phyloP scores from a whole-genome alignment of 169 alveolate species.

The Theileria annulata region DNA sequence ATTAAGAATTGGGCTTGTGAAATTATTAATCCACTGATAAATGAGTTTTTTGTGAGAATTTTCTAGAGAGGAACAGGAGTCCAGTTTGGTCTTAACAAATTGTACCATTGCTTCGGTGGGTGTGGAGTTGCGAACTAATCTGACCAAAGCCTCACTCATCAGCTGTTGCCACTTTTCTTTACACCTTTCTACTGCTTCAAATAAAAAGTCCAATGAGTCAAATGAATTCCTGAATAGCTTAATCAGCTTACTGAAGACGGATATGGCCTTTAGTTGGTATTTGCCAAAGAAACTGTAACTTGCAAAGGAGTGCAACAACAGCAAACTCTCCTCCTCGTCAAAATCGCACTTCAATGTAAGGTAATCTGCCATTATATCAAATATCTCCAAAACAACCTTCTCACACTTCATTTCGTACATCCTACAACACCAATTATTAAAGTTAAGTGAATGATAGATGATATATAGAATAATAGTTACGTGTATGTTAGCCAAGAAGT shows the following conservation, averaged over 20 bases:
- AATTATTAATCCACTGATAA: neutral
- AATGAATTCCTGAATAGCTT: neutral
- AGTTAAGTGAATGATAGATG: too few relatives aligned
- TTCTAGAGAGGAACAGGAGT: neutral
- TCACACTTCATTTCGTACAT: conserved; percentile 30
- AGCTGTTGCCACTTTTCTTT: neutral
- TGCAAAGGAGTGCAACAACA: conserved; percentile 15
- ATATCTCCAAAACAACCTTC: conserved; percentile 23
- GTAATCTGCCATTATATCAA: conserved; percentile 12
- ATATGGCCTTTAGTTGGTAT: neutral
- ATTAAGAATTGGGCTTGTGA: neutral
- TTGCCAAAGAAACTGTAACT: neutral
- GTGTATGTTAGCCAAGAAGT: conserved; percentile 27
- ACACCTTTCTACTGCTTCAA: neutral
- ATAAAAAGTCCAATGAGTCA: neutral
- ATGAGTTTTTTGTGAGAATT: neutral
- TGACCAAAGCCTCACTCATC: neutral
- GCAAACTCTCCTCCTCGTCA: conserved; percentile 22
- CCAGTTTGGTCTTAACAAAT: neutral
- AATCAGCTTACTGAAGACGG: neutral
- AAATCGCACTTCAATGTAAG: conserved; percentile 20
- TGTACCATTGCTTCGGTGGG: neutral
- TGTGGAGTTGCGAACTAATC: neutral
- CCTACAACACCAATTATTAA: neutral
- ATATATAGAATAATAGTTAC: too few relatives aligned